A percentile compares a stretch with the other conserved stretches of the same genome.
phyloP scores from a whole-genome alignment of 805 yeast genomes.

The Schwanniomyces sp. region DNA sequence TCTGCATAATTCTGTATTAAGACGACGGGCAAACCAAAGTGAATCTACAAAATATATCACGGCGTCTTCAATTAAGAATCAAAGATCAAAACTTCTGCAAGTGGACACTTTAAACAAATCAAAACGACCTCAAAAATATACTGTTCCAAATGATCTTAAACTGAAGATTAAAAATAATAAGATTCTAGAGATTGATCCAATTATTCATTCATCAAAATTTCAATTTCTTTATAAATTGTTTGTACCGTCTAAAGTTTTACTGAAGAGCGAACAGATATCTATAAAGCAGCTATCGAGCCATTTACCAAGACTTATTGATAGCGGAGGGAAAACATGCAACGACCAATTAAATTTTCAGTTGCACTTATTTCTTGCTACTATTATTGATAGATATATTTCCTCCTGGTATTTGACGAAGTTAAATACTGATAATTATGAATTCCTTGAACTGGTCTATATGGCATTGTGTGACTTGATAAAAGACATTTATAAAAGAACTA shows the following conservation, averaged over 20 bases:
- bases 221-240: slow-evolving; percentile 31
- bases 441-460: slow-evolving; percentile 24
- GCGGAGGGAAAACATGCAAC: slow-evolving; percentile 9
- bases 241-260: slow-evolving; percentile 32
- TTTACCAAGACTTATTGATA: slow-evolving; percentile 28
- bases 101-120: background rate
- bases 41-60: background rate
- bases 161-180: slow-evolving; percentile 1
- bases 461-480: slow-evolving; percentile 22
- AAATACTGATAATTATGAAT: slow-evolving; percentile 31
- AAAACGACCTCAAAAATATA: slow-evolving; percentile 1
- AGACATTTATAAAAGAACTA: slow-evolving; percentile 21
- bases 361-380: slow-evolving; percentile 36
- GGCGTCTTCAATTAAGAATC: background rate
- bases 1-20: background rate
- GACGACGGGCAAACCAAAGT: background rate
- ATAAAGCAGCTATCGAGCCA: slow-evolving; percentile 23
- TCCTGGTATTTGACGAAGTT: slow-evolving; percentile 28
- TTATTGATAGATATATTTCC: slow-evolving; percentile 20
- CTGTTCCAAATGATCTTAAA: slow-evolving; percentile 8
- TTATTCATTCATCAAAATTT: slow-evolving; percentile 28
- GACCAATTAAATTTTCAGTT: slow-evolving; percentile 29
- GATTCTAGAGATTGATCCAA: slow-evolving; percentile 15
- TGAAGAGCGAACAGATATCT: slow-evolving; percentile 27
- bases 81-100: background rate